Evolutionary conservation across 2,329 filamentous ascomycete species (phyloP).

Genomic region (Colletotrichum eremochloae): DNA sequence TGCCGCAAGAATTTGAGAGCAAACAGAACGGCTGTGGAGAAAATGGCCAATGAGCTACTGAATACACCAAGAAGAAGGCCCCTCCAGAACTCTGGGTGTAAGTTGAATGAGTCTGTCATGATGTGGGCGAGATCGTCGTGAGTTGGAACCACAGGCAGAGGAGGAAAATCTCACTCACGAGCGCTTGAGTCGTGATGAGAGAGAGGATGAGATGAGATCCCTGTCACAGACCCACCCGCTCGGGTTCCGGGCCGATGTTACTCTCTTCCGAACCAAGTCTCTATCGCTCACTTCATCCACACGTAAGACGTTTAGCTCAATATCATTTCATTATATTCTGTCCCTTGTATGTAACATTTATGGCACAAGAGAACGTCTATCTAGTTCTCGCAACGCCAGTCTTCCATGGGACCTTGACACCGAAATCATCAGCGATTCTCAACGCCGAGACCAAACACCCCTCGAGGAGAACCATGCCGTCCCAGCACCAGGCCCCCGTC

Average conservation of each 20-base stretch:
- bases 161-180: neutral
- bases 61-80: slow-evolving; percentile 14
- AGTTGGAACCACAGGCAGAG: neutral
- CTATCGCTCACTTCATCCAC: neutral
- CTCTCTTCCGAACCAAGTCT: neutral
- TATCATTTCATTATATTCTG: neutral
- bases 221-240: slow-evolving; percentile 1
- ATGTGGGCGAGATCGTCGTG: neutral
- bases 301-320: too few relatives aligned
- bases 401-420: slow-evolving; percentile 57
- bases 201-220: neutral
- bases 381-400: neutral
- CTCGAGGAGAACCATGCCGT: slow-evolving; percentile 73
- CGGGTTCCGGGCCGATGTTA: slow-evolving; percentile 1
- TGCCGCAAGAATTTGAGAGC: slow-evolving; percentile 45
- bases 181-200: neutral
- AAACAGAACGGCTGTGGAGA: slow-evolving; percentile 41
- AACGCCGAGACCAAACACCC: slow-evolving; percentile 72
- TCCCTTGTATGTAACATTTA: too few relatives aligned
- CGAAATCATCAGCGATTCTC: slow-evolving; percentile 66
- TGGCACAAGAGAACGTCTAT: neutral
- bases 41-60: slow-evolving; percentile 45
- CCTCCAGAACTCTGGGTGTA: slow-evolving; percentile 3
- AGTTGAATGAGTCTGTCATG: neutral
- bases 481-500: slow-evolving; percentile 73